Percentiles rank a stretch among this genome's conserved stretches.
Conservation (phyloP, 2,329 filamentous ascomycete genomes). For the Fusarium acutatum region DNA sequence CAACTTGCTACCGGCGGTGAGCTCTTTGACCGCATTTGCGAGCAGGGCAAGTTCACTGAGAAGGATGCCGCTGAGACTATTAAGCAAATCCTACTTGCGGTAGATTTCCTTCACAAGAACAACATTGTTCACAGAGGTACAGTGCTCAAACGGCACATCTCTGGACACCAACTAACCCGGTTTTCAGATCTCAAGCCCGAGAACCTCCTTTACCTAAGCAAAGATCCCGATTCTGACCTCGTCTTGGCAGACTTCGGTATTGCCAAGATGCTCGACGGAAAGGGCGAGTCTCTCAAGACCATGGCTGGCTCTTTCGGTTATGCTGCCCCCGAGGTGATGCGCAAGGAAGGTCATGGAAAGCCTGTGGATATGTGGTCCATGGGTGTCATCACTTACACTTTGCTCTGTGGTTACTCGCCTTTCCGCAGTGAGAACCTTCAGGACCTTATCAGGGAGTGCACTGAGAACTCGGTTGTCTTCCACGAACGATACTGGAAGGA, state of each 20-base stretch:
- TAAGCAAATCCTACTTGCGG: slow-evolving; percentile 89
- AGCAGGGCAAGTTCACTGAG: slow-evolving; percentile 97
- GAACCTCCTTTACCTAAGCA: slow-evolving; percentile 92
- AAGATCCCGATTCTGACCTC: slow-evolving; percentile 78
- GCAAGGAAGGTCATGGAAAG: slow-evolving; percentile 96
- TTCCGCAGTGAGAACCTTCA: slow-evolving; percentile 94
- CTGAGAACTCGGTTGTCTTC: slow-evolving; percentile 84
- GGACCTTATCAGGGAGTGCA: slow-evolving; percentile 95
- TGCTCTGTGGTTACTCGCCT: slow-evolving; percentile 97
- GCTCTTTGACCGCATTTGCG: slow-evolving; percentile 97
- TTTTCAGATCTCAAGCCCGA: slow-evolving; percentile 91
- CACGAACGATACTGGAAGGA: slow-evolving; percentile 99
- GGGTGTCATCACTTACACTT: slow-evolving; percentile 97
- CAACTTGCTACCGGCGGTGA: slow-evolving; percentile 95
- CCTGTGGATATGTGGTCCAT: slow-evolving; percentile 99
- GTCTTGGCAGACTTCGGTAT: slow-evolving; percentile 98
- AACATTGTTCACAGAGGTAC: slow-evolving; percentile 95
- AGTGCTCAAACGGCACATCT: slow-evolving; percentile 8
- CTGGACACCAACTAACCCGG: slow-evolving; percentile 2
- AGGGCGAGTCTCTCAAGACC: slow-evolving; percentile 91
- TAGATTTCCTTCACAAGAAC: slow-evolving; percentile 92
- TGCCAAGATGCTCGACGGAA: slow-evolving; percentile 93
- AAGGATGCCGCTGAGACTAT: slow-evolving; percentile 98
- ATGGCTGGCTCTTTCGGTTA: slow-evolving; percentile 99
- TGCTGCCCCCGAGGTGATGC: slow-evolving; percentile 96